Evolutionary conservation across 2,329 filamentous ascomycete species (phyloP).

Genomic region (Aspergillus awamori): DNA sequence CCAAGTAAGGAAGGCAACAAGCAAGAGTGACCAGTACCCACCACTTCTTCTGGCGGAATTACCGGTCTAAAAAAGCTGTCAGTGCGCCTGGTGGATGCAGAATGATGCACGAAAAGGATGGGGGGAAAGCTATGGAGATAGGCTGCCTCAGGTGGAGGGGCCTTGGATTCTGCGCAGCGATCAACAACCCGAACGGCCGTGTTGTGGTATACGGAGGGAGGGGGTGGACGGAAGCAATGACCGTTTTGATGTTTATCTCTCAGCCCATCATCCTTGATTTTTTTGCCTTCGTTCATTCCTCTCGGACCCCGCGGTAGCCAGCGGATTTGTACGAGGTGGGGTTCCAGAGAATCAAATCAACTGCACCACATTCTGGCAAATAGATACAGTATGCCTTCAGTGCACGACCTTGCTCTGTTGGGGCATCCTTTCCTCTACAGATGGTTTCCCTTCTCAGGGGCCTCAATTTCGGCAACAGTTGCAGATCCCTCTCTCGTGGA

Average conservation of each 20-base stretch:
- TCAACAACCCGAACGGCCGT: constrained; percentile 5
- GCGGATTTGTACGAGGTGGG: background rate
- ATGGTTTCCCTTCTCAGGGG: background rate
- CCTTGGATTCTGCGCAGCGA: constrained; percentile 12
- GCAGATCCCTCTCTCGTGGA: constrained; percentile 3
- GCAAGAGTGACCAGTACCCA: background rate
- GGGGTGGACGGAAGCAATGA: background rate
- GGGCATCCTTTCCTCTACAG: background rate
- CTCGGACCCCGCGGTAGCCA: constrained; percentile 2
- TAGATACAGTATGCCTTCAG: too few species aligned
- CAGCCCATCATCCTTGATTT: too few species aligned
- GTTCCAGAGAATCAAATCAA: too few species aligned
- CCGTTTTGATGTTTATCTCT: background rate
- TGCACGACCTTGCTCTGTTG: too few species aligned
- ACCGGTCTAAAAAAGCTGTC: constrained; percentile 16
- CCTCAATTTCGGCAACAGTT: background rate
- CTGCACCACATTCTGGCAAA: too few species aligned
- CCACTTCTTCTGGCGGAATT: constrained; percentile 10
- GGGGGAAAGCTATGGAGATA: constrained; percentile 22
- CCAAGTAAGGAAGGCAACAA: background rate
- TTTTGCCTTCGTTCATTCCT: background rate
- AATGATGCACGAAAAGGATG: constrained; percentile 20
- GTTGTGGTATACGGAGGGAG: background rate
- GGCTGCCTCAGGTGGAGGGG: constrained; percentile 17
- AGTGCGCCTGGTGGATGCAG: constrained; percentile 22